phyloP scores from a whole-genome alignment of 2,329 filamentous ascomycete species.

The Chalara sp. region DNA sequence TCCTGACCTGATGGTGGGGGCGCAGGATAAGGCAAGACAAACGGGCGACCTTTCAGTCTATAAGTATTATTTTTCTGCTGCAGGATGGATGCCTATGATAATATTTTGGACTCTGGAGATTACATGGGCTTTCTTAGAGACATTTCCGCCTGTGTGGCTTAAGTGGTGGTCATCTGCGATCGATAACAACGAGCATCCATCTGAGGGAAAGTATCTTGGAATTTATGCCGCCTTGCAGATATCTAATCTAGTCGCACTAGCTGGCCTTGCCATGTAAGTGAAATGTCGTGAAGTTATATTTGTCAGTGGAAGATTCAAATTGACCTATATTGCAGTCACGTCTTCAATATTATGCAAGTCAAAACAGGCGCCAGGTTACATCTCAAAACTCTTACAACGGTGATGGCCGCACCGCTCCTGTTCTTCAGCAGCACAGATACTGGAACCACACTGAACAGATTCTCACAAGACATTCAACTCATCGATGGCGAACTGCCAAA shows the following conservation, averaged over 20 bases:
- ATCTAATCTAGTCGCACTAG: neutral
- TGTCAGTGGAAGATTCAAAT: constrained; percentile 1
- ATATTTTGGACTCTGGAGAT: neutral
- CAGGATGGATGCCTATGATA: neutral
- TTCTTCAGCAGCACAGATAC: constrained; percentile 35
- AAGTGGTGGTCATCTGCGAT: neutral
- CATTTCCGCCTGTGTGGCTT: neutral
- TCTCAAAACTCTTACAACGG: constrained; percentile 31
- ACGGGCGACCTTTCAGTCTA: constrained; percentile 2
- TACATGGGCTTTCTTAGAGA: neutral
- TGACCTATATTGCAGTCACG: neutral
- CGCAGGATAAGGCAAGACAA: neutral
- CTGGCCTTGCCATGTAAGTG: neutral
- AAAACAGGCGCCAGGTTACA: neutral
- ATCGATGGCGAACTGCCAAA: neutral
- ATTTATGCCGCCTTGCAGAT: neutral
- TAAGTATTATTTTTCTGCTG: constrained; percentile 1
- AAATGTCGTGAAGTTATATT: neutral
- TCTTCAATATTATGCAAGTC: neutral
- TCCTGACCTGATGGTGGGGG: neutral
- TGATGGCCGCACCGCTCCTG: constrained; percentile 39
- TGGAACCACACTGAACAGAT: constrained; percentile 34
- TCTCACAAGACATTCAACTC: constrained; percentile 2
- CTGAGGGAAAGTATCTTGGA: neutral
- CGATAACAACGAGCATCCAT: neutral